These are phyloP conservation scores for Eremochloa ophiuroides DNA, from an alignment of 176 grass and related monocot species.

Conservation along the genomic window DNA sequence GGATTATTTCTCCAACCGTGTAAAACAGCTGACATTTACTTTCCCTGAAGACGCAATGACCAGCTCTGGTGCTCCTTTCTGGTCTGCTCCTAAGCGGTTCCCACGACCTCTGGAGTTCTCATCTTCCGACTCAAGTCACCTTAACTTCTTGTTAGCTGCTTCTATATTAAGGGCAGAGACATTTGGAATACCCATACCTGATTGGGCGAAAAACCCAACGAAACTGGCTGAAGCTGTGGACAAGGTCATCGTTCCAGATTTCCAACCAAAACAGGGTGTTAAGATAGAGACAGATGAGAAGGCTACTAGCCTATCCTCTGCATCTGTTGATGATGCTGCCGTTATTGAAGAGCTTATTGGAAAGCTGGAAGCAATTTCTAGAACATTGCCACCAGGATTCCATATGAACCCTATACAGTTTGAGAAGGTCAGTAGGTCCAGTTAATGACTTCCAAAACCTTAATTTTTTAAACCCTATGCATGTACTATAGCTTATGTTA, in stretches of 20 bases:
- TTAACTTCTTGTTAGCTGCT: conserved; percentile 66
- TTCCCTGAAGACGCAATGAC: conserved; percentile 83
- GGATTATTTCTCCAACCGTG: conserved; percentile 81
- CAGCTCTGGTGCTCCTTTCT: conserved; percentile 84
- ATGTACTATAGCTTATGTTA: background rate
- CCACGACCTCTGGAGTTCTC: conserved; percentile 72
- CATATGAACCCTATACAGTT: conserved; percentile 91
- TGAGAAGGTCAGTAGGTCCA: conserved; percentile 68
- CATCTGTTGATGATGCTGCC: conserved; percentile 74
- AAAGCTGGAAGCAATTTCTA: conserved; percentile 60
- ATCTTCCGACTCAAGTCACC: conserved; percentile 53
- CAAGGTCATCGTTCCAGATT: conserved; percentile 66
- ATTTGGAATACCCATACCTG: conserved; percentile 67
- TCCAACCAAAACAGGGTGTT: conserved; percentile 72
- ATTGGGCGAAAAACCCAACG: conserved; percentile 65
- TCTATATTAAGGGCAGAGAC: conserved; percentile 80
- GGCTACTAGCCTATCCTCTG: conserved; percentile 60
- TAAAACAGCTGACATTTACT: conserved; percentile 83
- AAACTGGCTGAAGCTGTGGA: conserved; percentile 68
- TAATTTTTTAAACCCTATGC: background rate
- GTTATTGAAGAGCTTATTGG: conserved; percentile 75
- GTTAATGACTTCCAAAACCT: background rate
- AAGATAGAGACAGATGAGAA: conserved; percentile 90
- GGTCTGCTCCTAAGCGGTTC: conserved; percentile 93
- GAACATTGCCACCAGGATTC: conserved; percentile 60